Percentiles rank a stretch among this genome's conserved stretches.
Evolutionary conservation across 108 stramenopile genomes (phyloP).

Genomic region (Licmophora abbreviata): DNA sequence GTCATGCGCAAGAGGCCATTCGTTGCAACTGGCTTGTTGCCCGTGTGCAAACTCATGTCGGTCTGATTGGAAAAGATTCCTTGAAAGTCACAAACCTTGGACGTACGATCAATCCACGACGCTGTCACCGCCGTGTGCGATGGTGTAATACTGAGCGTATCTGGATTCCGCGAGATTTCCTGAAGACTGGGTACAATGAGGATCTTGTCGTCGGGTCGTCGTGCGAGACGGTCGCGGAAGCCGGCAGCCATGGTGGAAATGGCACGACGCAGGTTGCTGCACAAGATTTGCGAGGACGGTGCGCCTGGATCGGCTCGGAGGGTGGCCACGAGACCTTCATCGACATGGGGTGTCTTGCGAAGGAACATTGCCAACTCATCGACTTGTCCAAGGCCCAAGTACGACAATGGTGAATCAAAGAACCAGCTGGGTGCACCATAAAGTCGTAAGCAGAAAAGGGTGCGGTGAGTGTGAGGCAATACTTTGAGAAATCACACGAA

Average conservation of each 20-base stretch:
- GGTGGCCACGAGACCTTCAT: constrained; percentile 22
- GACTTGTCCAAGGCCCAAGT: constrained; percentile 58
- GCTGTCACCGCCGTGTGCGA: constrained; percentile 52
- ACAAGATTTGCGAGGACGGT: constrained; percentile 54
- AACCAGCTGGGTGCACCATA: constrained; percentile 55
- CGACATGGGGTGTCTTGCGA: neutral
- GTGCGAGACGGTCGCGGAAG: constrained; percentile 57
- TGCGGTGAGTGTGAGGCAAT: neutral
- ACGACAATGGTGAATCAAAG: constrained; percentile 71
- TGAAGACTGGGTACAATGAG: constrained; percentile 70
- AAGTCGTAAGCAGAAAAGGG: neutral
- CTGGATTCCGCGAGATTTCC: constrained; percentile 87
- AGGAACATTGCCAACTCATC: constrained; percentile 61
- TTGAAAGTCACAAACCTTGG: constrained; percentile 30
- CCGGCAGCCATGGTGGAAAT: constrained; percentile 77
- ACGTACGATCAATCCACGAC: constrained; percentile 73
- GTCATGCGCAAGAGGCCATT: constrained; percentile 74
- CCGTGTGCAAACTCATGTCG: constrained; percentile 65
- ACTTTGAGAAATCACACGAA: neutral
- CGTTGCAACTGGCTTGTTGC: constrained; percentile 72
- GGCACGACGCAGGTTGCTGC: constrained; percentile 79
- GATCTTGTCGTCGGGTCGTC: constrained; percentile 50
- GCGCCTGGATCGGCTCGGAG: constrained; percentile 34
- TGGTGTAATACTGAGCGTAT: constrained; percentile 83
- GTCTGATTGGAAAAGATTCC: constrained; percentile 44